phyloP scores from a whole-genome alignment of 768 basidiomycete genomes.

The Auricularia auricula-judae region DNA sequence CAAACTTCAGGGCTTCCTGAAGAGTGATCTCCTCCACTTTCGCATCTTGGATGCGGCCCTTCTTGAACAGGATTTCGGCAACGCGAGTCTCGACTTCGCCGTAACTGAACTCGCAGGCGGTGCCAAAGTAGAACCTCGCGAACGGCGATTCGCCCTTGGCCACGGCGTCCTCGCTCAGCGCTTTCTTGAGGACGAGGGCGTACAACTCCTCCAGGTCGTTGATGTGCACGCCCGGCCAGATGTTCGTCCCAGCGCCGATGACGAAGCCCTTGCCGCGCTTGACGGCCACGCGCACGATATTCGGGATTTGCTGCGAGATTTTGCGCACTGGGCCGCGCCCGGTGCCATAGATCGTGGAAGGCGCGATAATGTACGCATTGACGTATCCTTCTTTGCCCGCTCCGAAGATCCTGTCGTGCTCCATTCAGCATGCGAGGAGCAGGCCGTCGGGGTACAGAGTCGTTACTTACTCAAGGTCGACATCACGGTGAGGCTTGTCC shows the following conservation, averaged over 20 bases:
- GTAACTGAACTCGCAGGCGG: conserved; percentile 2
- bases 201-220: conserved; percentile 8
- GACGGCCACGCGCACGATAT: not conserved
- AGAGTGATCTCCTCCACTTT: conserved; percentile 2
- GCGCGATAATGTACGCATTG: conserved; percentile 9
- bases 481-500: not conserved
- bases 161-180: conserved; percentile 1
- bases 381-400: conserved; percentile 7
- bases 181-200: conserved; percentile 3
- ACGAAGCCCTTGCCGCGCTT: conserved; percentile 5
- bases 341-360: conserved; percentile 7
- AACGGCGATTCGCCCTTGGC: not conserved
- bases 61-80: conserved; percentile 6
- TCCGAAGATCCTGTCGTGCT: conserved; percentile 4
- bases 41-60: conserved; percentile 1
- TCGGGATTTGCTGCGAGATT: not conserved
- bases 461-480: not conserved
- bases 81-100: conserved; percentile 6
- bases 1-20: not conserved
- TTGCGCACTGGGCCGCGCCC: conserved; percentile 4
- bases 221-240: conserved; percentile 7
- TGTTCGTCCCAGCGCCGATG: conserved; percentile 6
- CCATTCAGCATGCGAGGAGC: not conserved
- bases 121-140: conserved; percentile 7
- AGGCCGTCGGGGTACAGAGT: not conserved